Evolutionary conservation across 768 basidiomycete species (phyloP).

Genomic region (Lentinula boryana): DNA sequence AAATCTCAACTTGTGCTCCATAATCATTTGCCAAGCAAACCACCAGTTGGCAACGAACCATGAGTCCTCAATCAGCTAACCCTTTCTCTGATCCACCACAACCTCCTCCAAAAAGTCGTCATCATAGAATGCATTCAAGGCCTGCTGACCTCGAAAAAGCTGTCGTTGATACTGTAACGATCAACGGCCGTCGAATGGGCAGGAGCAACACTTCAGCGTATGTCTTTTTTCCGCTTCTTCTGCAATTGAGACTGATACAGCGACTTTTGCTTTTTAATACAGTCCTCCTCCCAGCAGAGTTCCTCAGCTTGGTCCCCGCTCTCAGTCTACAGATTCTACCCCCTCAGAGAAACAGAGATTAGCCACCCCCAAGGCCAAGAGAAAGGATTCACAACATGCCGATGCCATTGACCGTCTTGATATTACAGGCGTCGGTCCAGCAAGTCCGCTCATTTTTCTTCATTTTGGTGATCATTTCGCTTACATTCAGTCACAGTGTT

Average conservation of each 20-base stretch:
- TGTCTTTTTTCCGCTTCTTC: conserved; percentile 20
- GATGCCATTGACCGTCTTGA: conserved; percentile 90
- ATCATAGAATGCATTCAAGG: conserved; percentile 16
- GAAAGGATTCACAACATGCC: conserved; percentile 80
- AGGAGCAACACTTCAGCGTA: conserved; percentile 57
- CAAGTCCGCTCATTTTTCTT: conserved; percentile 40
- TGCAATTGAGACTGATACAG: conserved; percentile 6
- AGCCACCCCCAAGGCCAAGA: conserved; percentile 45
- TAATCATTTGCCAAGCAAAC: not conserved
- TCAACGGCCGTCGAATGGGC: conserved; percentile 44
- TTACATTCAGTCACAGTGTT: conserved; percentile 51
- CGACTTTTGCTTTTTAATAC: not conserved
- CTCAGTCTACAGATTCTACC: conserved; percentile 41
- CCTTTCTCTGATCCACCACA: conserved; percentile 13
- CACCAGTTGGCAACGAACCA: not conserved
- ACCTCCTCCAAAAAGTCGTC: conserved; percentile 26
- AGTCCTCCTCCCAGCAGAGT: conserved; percentile 17
- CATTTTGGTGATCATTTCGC: conserved; percentile 8
- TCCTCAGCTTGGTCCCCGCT: conserved; percentile 32
- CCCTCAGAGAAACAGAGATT: conserved; percentile 30
- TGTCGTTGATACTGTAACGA: conserved; percentile 62
- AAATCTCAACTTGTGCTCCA: not conserved
- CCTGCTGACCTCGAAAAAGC: conserved; percentile 43
- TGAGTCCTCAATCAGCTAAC: not conserved
- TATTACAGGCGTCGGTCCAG: conserved; percentile 69